Evolutionary conservation across 2,329 filamentous ascomycete genomes (phyloP).

Genomic region (Sporothrix brasiliensis): DNA sequence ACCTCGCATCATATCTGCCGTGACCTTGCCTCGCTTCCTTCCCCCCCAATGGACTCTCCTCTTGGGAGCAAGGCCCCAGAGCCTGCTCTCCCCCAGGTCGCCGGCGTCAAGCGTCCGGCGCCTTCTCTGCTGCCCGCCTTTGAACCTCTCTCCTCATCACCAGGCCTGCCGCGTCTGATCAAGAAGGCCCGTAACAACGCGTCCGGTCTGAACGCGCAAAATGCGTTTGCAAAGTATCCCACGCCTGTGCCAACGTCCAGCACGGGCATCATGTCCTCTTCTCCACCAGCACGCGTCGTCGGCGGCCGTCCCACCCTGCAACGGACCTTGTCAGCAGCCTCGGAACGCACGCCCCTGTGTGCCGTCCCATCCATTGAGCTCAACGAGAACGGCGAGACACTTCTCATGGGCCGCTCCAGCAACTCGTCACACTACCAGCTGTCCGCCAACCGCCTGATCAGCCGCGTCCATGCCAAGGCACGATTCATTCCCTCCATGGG

Average conservation of each 20-base stretch:
- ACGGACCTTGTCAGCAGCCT: conserved; percentile 65
- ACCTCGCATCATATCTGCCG: neutral
- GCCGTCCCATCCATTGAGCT: conserved; percentile 82
- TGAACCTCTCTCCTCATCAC: conserved; percentile 78
- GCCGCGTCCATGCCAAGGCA: conserved; percentile 88
- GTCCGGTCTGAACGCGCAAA: conserved; percentile 38
- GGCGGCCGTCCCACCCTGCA: conserved; percentile 53
- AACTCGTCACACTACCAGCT: conserved; percentile 95
- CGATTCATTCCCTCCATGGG: conserved; percentile 73
- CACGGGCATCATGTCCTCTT: conserved; percentile 86
- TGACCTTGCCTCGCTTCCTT: neutral
- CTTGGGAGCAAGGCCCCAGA: conserved; percentile 42
- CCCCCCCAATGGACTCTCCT: conserved; percentile 48
- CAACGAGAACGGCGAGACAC: conserved; percentile 74
- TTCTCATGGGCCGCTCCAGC: conserved; percentile 90
- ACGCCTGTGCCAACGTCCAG: conserved; percentile 94
- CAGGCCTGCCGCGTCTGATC: conserved; percentile 66
- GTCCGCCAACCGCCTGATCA: conserved; percentile 88
- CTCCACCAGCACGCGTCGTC: conserved; percentile 59
- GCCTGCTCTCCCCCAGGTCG: conserved; percentile 44
- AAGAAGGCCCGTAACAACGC: conserved; percentile 52
- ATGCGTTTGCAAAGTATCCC: conserved; percentile 72
- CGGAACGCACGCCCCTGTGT: conserved; percentile 80
- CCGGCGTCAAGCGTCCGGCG: conserved; percentile 62
- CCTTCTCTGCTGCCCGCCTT: conserved; percentile 76